Percentiles rank a stretch among this genome's conserved stretches.
phyloP scores from a whole-genome alignment of 148 eudicot genomes.

The Polygonum aviculare region DNA sequence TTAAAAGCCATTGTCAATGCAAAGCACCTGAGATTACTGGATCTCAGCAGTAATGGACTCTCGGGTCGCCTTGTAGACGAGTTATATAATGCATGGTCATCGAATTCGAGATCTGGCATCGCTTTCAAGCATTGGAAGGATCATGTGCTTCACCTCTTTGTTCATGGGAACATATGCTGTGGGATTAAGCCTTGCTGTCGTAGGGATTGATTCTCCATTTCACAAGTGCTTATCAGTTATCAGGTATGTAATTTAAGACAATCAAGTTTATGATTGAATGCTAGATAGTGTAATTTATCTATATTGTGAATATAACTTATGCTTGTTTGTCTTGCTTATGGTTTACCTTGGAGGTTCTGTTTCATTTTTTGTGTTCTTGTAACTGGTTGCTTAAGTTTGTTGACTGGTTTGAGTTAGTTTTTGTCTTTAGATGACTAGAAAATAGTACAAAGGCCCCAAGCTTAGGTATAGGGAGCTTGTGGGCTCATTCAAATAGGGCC shows the following conservation, averaged over 20 bases:
- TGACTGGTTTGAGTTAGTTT: not conserved
- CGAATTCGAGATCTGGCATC: constrained; percentile 29
- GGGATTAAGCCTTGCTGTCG: constrained; percentile 68
- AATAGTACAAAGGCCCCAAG: too few species aligned
- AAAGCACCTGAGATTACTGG: constrained; percentile 48
- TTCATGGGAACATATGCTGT: constrained; percentile 51
- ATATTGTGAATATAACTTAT: not conserved
- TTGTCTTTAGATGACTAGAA: too few species aligned
- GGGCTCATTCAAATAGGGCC: too few species aligned
- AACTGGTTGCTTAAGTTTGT: not conserved
- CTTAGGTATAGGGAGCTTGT: too few species aligned
- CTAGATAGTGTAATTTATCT: not conserved
- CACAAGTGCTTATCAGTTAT: not conserved
- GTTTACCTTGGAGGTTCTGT: not conserved
- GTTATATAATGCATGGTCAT: constrained; percentile 58
- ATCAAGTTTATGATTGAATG: not conserved
- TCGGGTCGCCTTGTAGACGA: constrained; percentile 31
- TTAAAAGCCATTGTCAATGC: constrained; percentile 42
- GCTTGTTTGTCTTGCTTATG: not conserved
- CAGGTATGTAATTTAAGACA: not conserved
- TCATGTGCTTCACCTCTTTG: constrained; percentile 44
- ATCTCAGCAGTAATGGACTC: constrained; percentile 72
- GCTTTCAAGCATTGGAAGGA: constrained; percentile 41
- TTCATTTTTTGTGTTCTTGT: not conserved
- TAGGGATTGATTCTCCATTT: constrained; percentile 31